Conservation (phyloP, 352 stramenopile genomes). For the Phytopythium litorale region DNA sequence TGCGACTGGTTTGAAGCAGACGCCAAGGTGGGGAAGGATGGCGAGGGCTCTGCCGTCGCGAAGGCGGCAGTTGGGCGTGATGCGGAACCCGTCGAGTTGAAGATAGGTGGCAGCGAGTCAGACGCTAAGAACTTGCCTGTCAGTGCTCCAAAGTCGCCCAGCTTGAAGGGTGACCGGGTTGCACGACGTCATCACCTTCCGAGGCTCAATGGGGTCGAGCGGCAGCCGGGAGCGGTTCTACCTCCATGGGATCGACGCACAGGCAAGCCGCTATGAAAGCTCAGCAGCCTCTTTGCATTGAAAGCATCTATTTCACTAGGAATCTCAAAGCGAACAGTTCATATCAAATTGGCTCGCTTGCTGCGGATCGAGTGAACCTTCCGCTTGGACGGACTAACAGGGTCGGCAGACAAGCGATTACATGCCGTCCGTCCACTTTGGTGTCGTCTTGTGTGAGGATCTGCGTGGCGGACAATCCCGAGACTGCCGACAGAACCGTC, state of each 20-base stretch:
- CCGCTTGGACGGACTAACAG: constrained; percentile 45
- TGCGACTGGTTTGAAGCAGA: constrained; percentile 36
- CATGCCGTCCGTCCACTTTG: constrained; percentile 37
- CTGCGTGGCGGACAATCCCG: constrained; percentile 38
- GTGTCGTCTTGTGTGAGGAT: constrained; percentile 60
- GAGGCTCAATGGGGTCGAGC: constrained; percentile 12
- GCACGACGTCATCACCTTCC: constrained; percentile 23
- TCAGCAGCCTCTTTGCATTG: neutral
- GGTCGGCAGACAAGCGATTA: constrained; percentile 37
- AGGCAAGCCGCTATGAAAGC: constrained; percentile 26
- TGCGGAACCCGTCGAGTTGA: constrained; percentile 15
- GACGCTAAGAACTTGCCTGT: neutral
- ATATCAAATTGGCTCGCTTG: neutral
- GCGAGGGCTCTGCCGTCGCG: neutral
- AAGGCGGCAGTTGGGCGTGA: constrained; percentile 11
- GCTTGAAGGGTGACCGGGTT: constrained; percentile 26
- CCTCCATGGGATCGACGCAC: constrained; percentile 42
- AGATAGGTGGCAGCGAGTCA: neutral
- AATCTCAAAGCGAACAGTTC: neutral
- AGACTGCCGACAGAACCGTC: constrained; percentile 22
- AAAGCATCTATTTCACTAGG: too few relatives aligned
- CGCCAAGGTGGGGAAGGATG: constrained; percentile 13
- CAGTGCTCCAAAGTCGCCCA: neutral
- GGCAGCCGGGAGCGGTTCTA: neutral
- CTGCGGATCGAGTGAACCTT: constrained; percentile 5